These are phyloP conservation scores for Ustilago esculenta DNA, from an alignment of 1,284 basidiomycete species.

Conservation along the genomic window DNA sequence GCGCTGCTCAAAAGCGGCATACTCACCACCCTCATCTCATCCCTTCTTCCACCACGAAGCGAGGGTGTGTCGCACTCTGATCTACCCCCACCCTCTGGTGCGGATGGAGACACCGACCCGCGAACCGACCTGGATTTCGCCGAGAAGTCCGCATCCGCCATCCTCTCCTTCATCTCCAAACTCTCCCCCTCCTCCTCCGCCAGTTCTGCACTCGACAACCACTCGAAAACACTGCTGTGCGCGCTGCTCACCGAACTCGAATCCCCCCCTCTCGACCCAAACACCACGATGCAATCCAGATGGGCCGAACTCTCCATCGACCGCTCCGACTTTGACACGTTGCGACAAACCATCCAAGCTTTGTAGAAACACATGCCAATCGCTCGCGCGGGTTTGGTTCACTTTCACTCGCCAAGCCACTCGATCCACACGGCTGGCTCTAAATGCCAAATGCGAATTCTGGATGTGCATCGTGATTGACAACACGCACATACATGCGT, in stretches of 20 bases:
- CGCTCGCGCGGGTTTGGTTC: too few species aligned
- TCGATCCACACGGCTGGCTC: too few species aligned
- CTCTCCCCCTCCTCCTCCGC: neutral
- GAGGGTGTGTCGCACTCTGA: constrained; percentile 25
- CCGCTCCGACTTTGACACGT: neutral
- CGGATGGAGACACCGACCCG: constrained; percentile 73
- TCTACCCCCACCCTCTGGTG: constrained; percentile 71
- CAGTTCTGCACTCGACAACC: neutral
- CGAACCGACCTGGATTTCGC: constrained; percentile 80
- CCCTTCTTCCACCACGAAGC: constrained; percentile 38
- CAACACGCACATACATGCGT: too few species aligned
- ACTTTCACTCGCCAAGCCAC: too few species aligned
- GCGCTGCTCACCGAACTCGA: constrained; percentile 13
- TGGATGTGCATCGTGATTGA: too few species aligned
- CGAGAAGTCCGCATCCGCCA: constrained; percentile 78
- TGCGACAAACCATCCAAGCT: constrained; percentile 6
- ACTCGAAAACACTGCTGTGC: constrained; percentile 3
- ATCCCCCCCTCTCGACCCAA: constrained; percentile 5
- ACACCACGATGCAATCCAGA: neutral
- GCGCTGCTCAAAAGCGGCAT: constrained; percentile 60
- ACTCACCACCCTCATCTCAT: constrained; percentile 57
- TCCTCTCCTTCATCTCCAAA: constrained; percentile 61
- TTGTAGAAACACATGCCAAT: neutral
- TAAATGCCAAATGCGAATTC: too few species aligned
- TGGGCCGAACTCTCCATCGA: constrained; percentile 26